phyloP scores from a whole-genome alignment of 352 stramenopile species.

The Phytophthora agathidicida region DNA sequence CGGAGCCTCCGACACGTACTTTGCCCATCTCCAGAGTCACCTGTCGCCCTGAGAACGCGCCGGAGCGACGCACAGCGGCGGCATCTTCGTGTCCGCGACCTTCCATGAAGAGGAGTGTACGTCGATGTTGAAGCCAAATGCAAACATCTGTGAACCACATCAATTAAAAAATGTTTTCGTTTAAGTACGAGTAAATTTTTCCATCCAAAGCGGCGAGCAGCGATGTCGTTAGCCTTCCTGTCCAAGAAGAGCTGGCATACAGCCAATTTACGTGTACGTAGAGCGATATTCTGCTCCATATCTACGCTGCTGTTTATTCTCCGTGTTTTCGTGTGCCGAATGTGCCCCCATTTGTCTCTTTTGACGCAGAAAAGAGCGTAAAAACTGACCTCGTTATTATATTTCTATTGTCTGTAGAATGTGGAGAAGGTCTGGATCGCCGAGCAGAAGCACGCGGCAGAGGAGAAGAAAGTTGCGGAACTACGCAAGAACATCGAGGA shows the following conservation, averaged over 20 bases:
- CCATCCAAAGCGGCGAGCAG: neutral
- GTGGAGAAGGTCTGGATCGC: conserved; percentile 98
- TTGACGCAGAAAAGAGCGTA: neutral
- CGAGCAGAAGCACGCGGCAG: conserved; percentile 94
- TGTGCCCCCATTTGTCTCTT: neutral
- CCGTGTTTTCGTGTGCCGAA: neutral
- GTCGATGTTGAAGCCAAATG: neutral
- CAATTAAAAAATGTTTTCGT: too few species aligned
- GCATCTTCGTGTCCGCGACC: conserved; percentile 22
- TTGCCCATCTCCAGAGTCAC: conserved; percentile 52
- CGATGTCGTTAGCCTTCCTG: conserved; percentile 93
- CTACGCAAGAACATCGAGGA: conserved; percentile 96
- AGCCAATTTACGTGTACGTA: conserved; percentile 90
- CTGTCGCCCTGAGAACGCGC: conserved; percentile 36
- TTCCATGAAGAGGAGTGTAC: conserved; percentile 21
- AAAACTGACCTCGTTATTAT: conserved; percentile 8
- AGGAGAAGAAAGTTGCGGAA: conserved; percentile 94
- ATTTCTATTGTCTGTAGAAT: conserved; percentile 82
- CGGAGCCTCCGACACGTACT: conserved; percentile 57
- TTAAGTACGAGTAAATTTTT: conserved; percentile 3
- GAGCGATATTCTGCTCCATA: neutral
- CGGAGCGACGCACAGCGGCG: conserved; percentile 6
- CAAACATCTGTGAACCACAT: neutral
- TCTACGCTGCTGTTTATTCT: neutral
- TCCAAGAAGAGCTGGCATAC: conserved; percentile 98